Conservation (phyloP, 2,329 filamentous ascomycete genomes). For the Corinectria fuckeliana region DNA sequence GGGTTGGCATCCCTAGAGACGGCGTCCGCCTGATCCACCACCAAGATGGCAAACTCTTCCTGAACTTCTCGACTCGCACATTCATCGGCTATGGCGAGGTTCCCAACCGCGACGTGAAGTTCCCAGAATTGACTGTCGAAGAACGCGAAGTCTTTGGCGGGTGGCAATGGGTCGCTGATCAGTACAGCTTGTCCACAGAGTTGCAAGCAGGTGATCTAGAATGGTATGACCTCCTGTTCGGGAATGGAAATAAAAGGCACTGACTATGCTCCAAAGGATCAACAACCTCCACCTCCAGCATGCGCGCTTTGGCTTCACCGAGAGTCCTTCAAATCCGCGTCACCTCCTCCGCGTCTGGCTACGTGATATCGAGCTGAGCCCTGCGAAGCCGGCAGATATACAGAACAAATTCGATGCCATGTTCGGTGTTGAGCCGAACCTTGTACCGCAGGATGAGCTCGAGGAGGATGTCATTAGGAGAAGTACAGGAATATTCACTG, state of each 20-base stretch:
- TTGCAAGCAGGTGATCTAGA: constrained; percentile 1
- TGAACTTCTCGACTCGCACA: constrained; percentile 4
- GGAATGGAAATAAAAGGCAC: no score
- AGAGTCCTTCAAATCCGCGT: neutral
- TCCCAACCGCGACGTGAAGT: neutral
- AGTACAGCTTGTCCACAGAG: neutral
- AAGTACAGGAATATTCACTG: neutral
- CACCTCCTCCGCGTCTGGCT: constrained; percentile 3
- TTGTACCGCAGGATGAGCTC: neutral
- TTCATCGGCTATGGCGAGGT: constrained; percentile 8
- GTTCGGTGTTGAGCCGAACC: neutral
- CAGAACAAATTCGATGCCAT: constrained; percentile 1
- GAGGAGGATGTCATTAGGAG: neutral
- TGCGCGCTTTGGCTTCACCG: neutral
- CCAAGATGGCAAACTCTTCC: neutral
- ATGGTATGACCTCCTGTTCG: no score
- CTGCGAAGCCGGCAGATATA: neutral
- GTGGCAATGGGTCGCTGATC: constrained; percentile 6
- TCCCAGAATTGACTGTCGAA: neutral
- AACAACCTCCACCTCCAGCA: constrained; percentile 5
- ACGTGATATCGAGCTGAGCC: neutral
- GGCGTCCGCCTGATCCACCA: neutral
- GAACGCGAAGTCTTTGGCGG: constrained; percentile 3
- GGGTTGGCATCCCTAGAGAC: neutral
- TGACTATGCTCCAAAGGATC: neutral